Percentiles rank a stretch among this genome's conserved stretches.
Conservation (phyloP, 139 green algal genomes). For the Chlorella sp. region DNA sequence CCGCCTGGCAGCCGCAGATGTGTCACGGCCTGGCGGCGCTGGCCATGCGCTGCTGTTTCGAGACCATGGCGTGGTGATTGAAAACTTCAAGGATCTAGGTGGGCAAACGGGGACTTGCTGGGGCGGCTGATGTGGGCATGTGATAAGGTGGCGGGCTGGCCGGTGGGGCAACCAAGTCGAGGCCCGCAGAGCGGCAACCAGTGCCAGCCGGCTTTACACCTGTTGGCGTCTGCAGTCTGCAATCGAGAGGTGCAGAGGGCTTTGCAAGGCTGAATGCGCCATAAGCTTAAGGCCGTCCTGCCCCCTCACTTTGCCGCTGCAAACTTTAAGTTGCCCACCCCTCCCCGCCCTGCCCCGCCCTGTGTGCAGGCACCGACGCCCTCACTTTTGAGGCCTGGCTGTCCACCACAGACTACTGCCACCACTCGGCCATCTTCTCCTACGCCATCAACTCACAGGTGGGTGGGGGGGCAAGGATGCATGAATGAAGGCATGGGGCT, state of each 20-base stretch:
- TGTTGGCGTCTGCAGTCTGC: no score
- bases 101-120: neutral
- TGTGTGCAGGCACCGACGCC: conserved; percentile 38
- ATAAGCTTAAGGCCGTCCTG: no score
- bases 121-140: no score
- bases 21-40: conserved; percentile 58
- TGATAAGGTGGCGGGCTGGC: no score
- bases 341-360: neutral
- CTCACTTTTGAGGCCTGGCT: conserved; percentile 92
- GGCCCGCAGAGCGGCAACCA: no score
- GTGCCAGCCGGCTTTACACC: no score
- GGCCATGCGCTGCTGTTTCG: conserved; percentile 82
- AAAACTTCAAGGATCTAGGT: conserved; percentile 64
- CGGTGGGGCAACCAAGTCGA: no score
- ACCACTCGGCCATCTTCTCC: conserved; percentile 76
- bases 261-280: no score
- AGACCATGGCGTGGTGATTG: conserved; percentile 79
- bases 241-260: no score
- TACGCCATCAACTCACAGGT: conserved; percentile 75
- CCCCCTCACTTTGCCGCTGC: neutral
- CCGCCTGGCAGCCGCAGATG: conserved; percentile 2
- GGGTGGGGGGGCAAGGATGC: neutral
- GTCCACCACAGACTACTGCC: conserved; percentile 82
- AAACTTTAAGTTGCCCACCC: neutral
- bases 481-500: neutral